Conservation (phyloP, 192 early-diverging fungal species). For the Gaertneriomyces semiglobifer region DNA sequence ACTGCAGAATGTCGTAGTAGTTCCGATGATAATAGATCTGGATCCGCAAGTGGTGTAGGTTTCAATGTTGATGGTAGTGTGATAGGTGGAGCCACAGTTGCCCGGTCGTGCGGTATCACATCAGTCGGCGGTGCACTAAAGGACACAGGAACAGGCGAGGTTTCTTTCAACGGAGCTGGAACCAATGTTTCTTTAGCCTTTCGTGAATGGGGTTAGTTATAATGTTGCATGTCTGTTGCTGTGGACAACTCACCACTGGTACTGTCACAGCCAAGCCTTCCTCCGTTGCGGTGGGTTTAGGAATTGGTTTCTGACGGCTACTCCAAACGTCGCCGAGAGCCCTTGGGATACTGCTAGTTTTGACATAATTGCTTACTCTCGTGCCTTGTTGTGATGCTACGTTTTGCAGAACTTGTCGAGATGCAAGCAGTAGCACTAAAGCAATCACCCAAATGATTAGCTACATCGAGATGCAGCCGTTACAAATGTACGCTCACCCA, state of each 20-base stretch:
- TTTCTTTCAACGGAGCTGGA: background rate
- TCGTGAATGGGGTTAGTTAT: background rate
- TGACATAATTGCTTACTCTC: slow-evolving; percentile 1
- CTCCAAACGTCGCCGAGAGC: slow-evolving; percentile 10
- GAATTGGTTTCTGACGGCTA: background rate
- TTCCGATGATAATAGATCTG: background rate
- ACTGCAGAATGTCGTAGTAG: background rate
- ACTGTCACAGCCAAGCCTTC: background rate
- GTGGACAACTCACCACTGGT: background rate
- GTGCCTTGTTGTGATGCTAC: slow-evolving; percentile 1
- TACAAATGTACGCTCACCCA: too few species aligned
- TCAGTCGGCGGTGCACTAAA: too few species aligned
- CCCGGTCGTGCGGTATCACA: background rate
- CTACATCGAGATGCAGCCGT: too few species aligned
- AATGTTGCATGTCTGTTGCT: background rate
- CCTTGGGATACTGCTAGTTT: slow-evolving; percentile 25
- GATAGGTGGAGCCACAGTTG: background rate
- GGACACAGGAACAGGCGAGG: background rate
- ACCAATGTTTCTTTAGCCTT: background rate
- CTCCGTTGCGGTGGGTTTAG: background rate
- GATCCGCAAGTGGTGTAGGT: background rate
- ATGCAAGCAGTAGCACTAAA: slow-evolving; percentile 22
- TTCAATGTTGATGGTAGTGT: background rate
- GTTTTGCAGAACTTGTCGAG: slow-evolving; percentile 15
- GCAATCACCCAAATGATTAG: background rate